phyloP scores from a whole-genome alignment of 208 protist genomes.

The Porcisia deanei region DNA sequence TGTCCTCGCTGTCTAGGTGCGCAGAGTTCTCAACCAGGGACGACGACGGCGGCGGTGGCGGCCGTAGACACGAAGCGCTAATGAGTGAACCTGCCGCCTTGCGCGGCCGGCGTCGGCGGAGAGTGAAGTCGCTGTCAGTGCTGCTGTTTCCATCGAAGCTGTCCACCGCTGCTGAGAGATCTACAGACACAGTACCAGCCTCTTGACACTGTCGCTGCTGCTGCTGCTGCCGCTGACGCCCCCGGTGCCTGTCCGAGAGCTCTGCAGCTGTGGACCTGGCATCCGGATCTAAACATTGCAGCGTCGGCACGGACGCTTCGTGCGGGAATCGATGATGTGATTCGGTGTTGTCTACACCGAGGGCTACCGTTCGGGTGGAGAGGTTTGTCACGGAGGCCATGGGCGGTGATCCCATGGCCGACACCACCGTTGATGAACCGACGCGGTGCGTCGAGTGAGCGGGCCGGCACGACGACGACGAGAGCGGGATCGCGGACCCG shows the following conservation, averaged over 20 bases:
- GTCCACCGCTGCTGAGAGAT: not conserved
- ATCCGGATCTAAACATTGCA: not conserved
- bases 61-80: not conserved
- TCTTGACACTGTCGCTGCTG: not conserved
- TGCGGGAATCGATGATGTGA: not conserved
- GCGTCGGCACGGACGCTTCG: not conserved
- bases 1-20: not conserved
- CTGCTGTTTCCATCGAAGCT: not conserved
- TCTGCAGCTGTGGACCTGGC: not conserved
- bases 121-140: not conserved
- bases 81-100: not conserved
- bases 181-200: not conserved
- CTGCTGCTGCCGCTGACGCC: conserved; percentile 4
- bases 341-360: not conserved
- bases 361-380: not conserved
- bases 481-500: not conserved
- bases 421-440: conserved; percentile 2
- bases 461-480: not conserved
- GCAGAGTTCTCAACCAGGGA: not conserved
- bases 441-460: not conserved
- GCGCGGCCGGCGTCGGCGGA: not conserved
- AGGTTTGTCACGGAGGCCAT: not conserved
- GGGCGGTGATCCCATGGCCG: not conserved
- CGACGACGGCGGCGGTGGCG: not conserved
- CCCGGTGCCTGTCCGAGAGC: not conserved